Base-by-base conservation (phyloP, 495 filamentous ascomycete species). In the Evansstolkia leycettana region DNA sequence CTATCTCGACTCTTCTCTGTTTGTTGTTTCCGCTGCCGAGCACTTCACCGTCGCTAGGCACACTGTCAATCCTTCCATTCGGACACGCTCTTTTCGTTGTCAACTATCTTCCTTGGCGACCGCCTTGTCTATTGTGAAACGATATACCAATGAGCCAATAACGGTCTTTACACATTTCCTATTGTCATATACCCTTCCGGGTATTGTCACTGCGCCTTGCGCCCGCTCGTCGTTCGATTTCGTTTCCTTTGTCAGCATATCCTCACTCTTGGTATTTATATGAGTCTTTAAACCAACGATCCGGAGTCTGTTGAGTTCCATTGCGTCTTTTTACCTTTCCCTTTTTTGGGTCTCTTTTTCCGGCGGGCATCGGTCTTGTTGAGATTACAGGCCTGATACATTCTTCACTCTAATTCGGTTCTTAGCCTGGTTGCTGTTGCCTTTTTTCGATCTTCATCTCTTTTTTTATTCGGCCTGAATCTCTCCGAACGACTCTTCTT, bases 211-310 rank as follows among this genome's bases (percentile, higher is more conserved):
- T 59, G 61, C 61, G 52, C 47, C 42, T 42, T 61, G 64, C 64
- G 57, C 65, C 56, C 42, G 31, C 48, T 51, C 54, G 39, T 47
- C 55, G 50, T 46, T 51, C 52, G 42, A 47, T 68, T 36, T 41
- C 42, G 42, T 47, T 66, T 67, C 63, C 59, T 70, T 73, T 75
- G 67, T 76, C 52, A 62, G 65, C 67, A 62, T 56, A 69, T 70
- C 67, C 68, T 63, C 69, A 64, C 64, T 61, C 58, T 59, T 45
- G 48, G 48, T 63, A 58, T 57, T 55, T 63, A 65, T 67, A 84
- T 80, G 79, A 82, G 65, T 65, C 61, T 72, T 67, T 71, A 70
- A 78, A 57, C 59, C 57, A 65, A 74, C 65, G 65, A 72, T 60
- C 60, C 56, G 65, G 67, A 72, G 66, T 76, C 69, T 56, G 31